Evolutionary conservation across 1,284 basidiomycete genomes (phyloP).

Genomic region (Pseudozyma pruni): DNA sequence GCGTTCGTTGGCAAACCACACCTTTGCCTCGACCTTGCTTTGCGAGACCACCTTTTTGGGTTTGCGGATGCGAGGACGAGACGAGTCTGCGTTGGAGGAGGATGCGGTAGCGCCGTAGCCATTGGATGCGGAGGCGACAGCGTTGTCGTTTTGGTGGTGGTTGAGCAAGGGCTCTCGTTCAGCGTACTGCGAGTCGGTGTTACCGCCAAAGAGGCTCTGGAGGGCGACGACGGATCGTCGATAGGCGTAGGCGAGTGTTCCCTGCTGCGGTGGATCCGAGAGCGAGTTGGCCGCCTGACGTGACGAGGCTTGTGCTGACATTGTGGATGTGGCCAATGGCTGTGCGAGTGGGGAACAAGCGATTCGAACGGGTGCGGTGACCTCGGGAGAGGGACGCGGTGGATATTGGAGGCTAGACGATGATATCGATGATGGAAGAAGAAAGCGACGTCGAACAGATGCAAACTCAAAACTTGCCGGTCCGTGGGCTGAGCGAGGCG

Average conservation of each 20-base stretch:
- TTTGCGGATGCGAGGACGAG: slow-evolving; percentile 54
- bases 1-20: slow-evolving; percentile 68
- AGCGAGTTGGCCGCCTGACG: slow-evolving; percentile 37
- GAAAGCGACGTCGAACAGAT: no score
- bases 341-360: background rate
- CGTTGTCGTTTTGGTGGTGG: slow-evolving; percentile 6
- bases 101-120: slow-evolving; percentile 42
- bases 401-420: no score
- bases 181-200: slow-evolving; percentile 40
- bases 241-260: slow-evolving; percentile 55
- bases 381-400: background rate
- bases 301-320: slow-evolving; percentile 22
- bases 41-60: slow-evolving; percentile 71
- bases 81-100: slow-evolving; percentile 6
- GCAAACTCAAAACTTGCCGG: no score
- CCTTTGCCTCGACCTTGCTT: slow-evolving; percentile 66
- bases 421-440: no score
- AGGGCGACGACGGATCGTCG: slow-evolving; percentile 55
- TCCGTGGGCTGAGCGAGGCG: no score
- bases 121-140: slow-evolving; percentile 13
- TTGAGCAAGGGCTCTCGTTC: slow-evolving; percentile 53
- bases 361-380: background rate
- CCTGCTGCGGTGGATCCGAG: slow-evolving; percentile 42
- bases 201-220: slow-evolving; percentile 51
- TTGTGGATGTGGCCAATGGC: slow-evolving; percentile 7